Base-by-base conservation (phyloP, 768 basidiomycete species). In the Hebeloma cylindrosporum region DNA sequence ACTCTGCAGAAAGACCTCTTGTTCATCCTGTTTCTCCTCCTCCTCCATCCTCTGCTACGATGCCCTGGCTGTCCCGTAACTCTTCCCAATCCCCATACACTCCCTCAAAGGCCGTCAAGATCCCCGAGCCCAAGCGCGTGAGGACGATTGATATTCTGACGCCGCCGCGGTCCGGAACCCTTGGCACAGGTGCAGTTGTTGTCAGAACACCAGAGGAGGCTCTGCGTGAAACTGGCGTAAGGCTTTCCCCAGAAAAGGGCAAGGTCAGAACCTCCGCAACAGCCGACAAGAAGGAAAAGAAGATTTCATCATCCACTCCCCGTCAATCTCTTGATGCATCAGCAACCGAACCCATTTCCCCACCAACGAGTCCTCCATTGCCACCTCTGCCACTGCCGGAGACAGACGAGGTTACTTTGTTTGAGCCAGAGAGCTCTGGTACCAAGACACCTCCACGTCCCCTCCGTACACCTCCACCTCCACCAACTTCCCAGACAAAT, bases 171-270 rank as follows among this genome's bases (percentile, higher is more conserved):
- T 71, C 63, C 31, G 79, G 79, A 2, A 62, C 68, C 3, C 74
- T 88, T 14, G 88, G 85, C n/a, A 60, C 76, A 14, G 87, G 88
- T 29, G 88, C 88, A 10, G 83, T 74, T 1, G 70, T 92, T 22
- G 88, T 91, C 27, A 72, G 82, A 45, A 91, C 89, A 0, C 89
- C 89, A 6, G 81, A 85, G 52, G 89, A 92, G 43, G 88, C 88
- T 16, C 69, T 92, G 22, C 69, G 71, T 34, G 74, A 73, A 36
- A 73, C 75, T 0, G 64, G 69, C 14, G 69, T 77, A 2, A 61
- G 73, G 32, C 61, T 73, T n/a, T 69, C 64, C 6, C 66, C 60
- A 2, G 49, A 53, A 34, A 18, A 60, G 50, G 18, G n/a, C n/a
- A n/a, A n/a, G n/a, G n/a, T n/a, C n/a, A n/a, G n/a, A n/a, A n/a